These are phyloP conservation scores for Lactuca saligna DNA, from an alignment of 129 eudicot genomes.

Conservation along the genomic window DNA sequence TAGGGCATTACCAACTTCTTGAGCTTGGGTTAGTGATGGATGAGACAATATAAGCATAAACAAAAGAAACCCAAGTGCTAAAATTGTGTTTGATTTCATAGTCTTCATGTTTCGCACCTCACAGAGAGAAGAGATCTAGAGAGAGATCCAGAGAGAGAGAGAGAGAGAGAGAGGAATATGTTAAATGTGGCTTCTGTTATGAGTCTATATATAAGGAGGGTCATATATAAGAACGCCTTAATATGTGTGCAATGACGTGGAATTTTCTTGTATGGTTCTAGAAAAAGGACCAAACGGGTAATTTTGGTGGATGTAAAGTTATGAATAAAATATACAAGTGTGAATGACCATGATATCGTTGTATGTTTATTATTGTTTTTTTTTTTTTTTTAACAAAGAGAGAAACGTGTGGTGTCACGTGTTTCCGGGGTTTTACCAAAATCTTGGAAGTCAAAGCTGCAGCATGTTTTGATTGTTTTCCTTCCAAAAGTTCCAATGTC, in stretches of 20 bases:
- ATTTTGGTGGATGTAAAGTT: slow-evolving; percentile 3
- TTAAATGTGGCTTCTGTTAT: slow-evolving; percentile 13
- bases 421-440: neutral
- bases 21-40: slow-evolving; percentile 36
- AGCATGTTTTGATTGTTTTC: neutral
- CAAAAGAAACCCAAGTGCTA: slow-evolving; percentile 31
- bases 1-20: slow-evolving; percentile 55
- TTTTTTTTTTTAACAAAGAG: neutral
- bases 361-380: neutral
- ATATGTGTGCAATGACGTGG: slow-evolving; percentile 20
- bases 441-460: slow-evolving; percentile 13
- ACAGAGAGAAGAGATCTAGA: neutral
- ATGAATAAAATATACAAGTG: neutral
- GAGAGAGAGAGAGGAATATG: slow-evolving; percentile 1
- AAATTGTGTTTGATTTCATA: slow-evolving; percentile 21
- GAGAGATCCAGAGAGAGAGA: neutral
- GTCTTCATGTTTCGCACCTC: slow-evolving; percentile 17
- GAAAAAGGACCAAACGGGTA: neutral
- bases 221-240: neutral
- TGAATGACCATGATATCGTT: neutral
- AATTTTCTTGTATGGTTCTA: slow-evolving; percentile 25
- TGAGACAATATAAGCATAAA: slow-evolving; percentile 23
- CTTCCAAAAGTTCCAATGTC: neutral
- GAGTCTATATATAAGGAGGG: slow-evolving; percentile 8
- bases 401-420: slow-evolving; percentile 21